Evolutionary conservation across 805 yeast genomes (phyloP).

Genomic region (Kazachstania taianensis): DNA sequence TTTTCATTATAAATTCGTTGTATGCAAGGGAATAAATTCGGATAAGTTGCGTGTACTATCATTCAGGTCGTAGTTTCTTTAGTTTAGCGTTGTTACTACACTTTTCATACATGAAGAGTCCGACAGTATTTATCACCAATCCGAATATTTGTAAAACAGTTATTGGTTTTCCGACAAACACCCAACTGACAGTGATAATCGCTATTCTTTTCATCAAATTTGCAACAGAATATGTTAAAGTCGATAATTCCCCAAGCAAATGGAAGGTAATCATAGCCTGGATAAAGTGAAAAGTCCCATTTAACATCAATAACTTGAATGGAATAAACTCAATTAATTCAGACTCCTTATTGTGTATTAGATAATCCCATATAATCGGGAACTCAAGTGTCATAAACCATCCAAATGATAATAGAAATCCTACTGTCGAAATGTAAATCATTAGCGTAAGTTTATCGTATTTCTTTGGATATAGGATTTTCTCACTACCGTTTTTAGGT

Average conservation of each 20-base stretch:
- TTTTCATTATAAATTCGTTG: too few relatives aligned
- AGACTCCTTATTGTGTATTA: conserved; percentile 12
- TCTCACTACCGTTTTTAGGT: background rate
- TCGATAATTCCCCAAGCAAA: conserved; percentile 68
- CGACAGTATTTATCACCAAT: conserved; percentile 40
- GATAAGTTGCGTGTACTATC: too few relatives aligned
- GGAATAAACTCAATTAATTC: conserved; percentile 29
- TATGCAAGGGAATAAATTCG: too few relatives aligned
- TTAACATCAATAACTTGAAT: conserved; percentile 44
- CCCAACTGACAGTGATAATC: conserved; percentile 67
- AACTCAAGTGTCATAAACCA: conserved; percentile 63
- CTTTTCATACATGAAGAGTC: conserved; percentile 53
- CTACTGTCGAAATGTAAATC: conserved; percentile 67
- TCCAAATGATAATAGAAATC: conserved; percentile 60
- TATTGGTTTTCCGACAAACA: conserved; percentile 45
- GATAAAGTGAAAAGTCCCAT: conserved; percentile 67
- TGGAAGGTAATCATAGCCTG: conserved; percentile 79
- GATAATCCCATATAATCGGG: conserved; percentile 22
- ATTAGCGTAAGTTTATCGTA: conserved; percentile 78
- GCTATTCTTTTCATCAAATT: conserved; percentile 83
- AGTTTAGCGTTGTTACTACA: conserved; percentile 19
- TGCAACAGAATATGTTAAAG: conserved; percentile 80
- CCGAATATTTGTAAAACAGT: conserved; percentile 41
- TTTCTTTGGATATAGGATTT: conserved; percentile 24
- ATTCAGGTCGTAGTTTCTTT: conserved; percentile 8